Base-by-base conservation (phyloP, 805 yeast genomes). In the Yamadazyma tumulicola region DNA sequence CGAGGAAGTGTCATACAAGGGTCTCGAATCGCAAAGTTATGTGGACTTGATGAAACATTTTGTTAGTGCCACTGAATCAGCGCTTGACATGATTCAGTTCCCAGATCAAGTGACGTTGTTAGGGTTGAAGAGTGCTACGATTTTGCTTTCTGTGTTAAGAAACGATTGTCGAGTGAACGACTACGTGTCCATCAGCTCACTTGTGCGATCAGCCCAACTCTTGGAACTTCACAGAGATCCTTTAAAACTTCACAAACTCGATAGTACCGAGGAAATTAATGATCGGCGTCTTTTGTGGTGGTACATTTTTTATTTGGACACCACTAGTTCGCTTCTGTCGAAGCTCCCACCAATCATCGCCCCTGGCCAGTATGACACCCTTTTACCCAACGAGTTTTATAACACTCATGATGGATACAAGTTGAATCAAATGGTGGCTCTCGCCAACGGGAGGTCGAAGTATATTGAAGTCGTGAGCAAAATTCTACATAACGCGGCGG, bases 181-280 rank as follows among this genome's bases (percentile, higher is more conserved):
- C 24, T 42, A 44, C 37, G 46, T 43, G 4, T 39, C 46, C 4
- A 26, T 34, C 2, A 44, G 39, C 4, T n/a, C 34, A 3, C 37
- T 42, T 26, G 31, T 42, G 3, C 23, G 44, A 15, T 31, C 37
- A n/a, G 38, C 42, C 6, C 46, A 42, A 26, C 13, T 42, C 15
- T 19, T 33, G 7, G 46, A 42, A 19, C 37, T 42, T 13, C 23
- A 42, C 27, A 28, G 46, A n/a, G 46, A 42, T 26, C 44, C 46
- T 7, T 11, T 32, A 11, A 29, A 16, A 4, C 40, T 31, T 21
- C 44, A 42, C 25, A 22, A 32, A 3, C 26, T 39, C 11, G 17
- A 15, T 9, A 34, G 40, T 15, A 35, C 26, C 12, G 19, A 19
- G 4, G 37, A 36, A 11, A 19, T 34, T 5, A 42, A 37, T 28